Evolutionary conservation across 2,329 filamentous ascomycete species (phyloP).

Genomic region (Tolypocladium guangdongense): DNA sequence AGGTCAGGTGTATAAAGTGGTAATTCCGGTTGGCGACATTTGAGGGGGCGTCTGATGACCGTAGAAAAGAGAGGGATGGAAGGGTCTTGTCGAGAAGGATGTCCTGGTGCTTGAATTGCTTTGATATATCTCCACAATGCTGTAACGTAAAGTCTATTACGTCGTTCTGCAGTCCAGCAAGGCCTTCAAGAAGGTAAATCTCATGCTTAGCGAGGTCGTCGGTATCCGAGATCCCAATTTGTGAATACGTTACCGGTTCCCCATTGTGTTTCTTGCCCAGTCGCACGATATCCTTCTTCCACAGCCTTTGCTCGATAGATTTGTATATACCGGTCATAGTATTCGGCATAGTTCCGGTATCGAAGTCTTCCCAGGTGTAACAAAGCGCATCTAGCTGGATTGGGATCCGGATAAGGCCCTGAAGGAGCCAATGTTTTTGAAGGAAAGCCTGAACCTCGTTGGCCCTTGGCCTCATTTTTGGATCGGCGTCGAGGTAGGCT

Average conservation of each 20-base stretch:
- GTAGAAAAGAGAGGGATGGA: constrained; percentile 23
- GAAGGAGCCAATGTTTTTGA: constrained; percentile 17
- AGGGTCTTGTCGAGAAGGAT: constrained; percentile 9
- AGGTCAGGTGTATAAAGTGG: constrained; percentile 31
- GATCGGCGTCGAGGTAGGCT: constrained; percentile 14
- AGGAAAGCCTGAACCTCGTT: constrained; percentile 21
- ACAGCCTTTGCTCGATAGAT: constrained; percentile 22
- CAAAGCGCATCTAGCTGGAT: constrained; percentile 34
- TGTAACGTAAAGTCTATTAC: constrained; percentile 19
- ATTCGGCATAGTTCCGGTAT: constrained; percentile 5
- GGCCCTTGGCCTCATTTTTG: constrained; percentile 2
- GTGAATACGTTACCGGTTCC: too few relatives aligned
- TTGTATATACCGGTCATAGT: constrained; percentile 27
- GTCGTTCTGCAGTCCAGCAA: constrained; percentile 23
- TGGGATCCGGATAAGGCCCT: constrained; percentile 28
- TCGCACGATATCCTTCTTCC: constrained; percentile 25
- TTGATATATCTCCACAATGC: constrained; percentile 10
- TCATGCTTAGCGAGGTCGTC: constrained; percentile 8
- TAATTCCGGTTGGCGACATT: constrained; percentile 14
- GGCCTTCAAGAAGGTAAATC: constrained; percentile 14
- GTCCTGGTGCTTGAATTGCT: constrained; percentile 5
- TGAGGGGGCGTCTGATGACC: constrained; percentile 18
- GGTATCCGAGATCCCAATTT: too few relatives aligned
- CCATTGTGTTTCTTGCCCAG: constrained; percentile 12
- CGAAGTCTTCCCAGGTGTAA: constrained; percentile 20